Evolutionary conservation across 208 protist genomes (phyloP).

Genomic region (Vickermania ingenoplastis): DNA sequence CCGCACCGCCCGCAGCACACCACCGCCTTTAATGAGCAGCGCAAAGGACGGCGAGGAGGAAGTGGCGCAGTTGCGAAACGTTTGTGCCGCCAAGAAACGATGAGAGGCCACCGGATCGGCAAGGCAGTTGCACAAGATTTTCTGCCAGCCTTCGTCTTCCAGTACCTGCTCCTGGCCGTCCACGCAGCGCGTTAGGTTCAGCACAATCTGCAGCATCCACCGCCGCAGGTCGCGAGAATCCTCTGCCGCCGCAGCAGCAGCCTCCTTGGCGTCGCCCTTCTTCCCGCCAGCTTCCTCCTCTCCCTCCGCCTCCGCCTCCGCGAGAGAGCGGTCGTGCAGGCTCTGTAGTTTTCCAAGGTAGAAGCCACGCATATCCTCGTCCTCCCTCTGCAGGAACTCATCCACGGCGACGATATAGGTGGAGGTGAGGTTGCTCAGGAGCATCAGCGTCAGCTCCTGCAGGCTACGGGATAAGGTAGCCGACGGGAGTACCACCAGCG

Average conservation of each 20-base stretch:
- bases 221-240: conserved; percentile 42
- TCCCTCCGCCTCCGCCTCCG: conserved; percentile 9
- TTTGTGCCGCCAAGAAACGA: conserved; percentile 54
- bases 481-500: conserved; percentile 11
- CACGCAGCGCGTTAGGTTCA: conserved; percentile 64
- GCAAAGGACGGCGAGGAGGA: conserved; percentile 30
- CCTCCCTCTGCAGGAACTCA: conserved; percentile 61
- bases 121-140: conserved; percentile 32
- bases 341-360: conserved; percentile 64
- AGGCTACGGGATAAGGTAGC: conserved; percentile 13
- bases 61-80: conserved; percentile 66
- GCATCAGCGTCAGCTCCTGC: conserved; percentile 76
- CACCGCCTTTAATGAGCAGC: conserved; percentile 36
- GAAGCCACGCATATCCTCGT: conserved; percentile 78
- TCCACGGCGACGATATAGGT: conserved; percentile 65
- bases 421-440: conserved; percentile 77
- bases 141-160: conserved; percentile 65
- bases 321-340: conserved; percentile 22
- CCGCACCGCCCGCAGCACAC: conserved; percentile 29
- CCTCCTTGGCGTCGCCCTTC: conserved; percentile 7
- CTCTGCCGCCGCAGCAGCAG: conserved; percentile 1
- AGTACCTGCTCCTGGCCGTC: conserved; percentile 66
- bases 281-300: conserved; percentile 7
- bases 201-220: conserved; percentile 73
- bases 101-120: conserved; percentile 25